Percentiles rank a stretch among this genome's conserved stretches.
These are phyloP conservation scores for Prunus kanzakura DNA, from an alignment of 306 rosid genomes.

Conservation along the genomic window DNA sequence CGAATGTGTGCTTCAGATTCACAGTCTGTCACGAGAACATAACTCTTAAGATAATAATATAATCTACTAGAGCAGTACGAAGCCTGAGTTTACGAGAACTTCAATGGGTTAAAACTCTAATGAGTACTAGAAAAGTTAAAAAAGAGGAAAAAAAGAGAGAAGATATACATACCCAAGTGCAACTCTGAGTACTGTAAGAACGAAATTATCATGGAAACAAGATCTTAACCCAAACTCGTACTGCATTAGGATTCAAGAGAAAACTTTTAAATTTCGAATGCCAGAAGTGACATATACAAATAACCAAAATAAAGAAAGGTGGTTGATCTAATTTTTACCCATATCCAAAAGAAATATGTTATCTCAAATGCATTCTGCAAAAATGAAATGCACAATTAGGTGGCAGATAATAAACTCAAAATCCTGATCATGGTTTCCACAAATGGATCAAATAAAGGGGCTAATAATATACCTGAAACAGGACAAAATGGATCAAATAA, in stretches of 20 bases:
- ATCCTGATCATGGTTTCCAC: background rate
- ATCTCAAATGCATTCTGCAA: slow-evolving; percentile 94
- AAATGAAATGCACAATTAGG: slow-evolving; percentile 22
- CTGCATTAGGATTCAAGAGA: slow-evolving; percentile 47
- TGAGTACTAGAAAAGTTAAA: background rate
- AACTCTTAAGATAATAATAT: background rate
- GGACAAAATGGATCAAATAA: slow-evolving; percentile 77
- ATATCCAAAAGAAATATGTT: slow-evolving; percentile 87
- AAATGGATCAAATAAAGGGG: background rate
- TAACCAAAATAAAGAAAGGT: background rate
- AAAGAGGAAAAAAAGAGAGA: background rate
- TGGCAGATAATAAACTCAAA: slow-evolving; percentile 15
- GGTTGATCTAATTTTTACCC: slow-evolving; percentile 46
- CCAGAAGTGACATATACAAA: slow-evolving; percentile 6
- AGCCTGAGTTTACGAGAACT: background rate
- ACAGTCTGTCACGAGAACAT: background rate
- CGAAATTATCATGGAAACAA: slow-evolving; percentile 69
- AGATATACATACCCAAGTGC: slow-evolving; percentile 62
- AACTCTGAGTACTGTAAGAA: slow-evolving; percentile 54
- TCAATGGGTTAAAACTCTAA: background rate
- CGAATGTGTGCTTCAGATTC: background rate
- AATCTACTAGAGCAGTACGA: background rate
- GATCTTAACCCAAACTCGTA: slow-evolving; percentile 87
- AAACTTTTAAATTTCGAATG: slow-evolving; percentile 14
- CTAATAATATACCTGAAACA: slow-evolving; percentile 64